These are phyloP conservation scores for Calonectria leucothoes DNA, from an alignment of 2,329 filamentous ascomycete genomes.

Conservation along the genomic window DNA sequence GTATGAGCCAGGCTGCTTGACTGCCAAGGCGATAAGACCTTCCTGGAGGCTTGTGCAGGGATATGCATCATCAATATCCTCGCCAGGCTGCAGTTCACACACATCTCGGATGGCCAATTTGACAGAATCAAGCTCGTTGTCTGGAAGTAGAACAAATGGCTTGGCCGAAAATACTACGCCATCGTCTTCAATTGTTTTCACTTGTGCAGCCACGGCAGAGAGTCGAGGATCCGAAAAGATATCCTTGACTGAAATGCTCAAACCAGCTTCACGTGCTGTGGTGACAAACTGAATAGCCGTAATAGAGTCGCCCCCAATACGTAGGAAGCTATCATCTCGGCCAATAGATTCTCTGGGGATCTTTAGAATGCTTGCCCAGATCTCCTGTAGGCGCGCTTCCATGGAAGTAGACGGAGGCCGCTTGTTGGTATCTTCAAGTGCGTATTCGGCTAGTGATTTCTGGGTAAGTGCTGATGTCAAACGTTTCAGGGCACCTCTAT, in stretches of 20 bases:
- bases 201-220: background rate
- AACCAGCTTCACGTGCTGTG: background rate
- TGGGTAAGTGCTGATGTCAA: background rate
- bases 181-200: background rate
- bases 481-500: background rate
- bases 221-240: conserved; percentile 4
- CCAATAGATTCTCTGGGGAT: background rate
- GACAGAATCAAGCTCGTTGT: background rate
- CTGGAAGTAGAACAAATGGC: background rate
- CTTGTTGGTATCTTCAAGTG: background rate
- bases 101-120: background rate
- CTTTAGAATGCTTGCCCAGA: conserved; percentile 1
- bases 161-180: background rate
- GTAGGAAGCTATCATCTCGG: conserved; percentile 5
- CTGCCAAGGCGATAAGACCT: conserved; percentile 44
- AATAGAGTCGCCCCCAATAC: conserved; percentile 6
- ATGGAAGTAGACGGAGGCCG: background rate
- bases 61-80: conserved; percentile 45
- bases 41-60: conserved; percentile 51
- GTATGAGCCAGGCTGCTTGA: conserved; percentile 21
- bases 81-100: background rate
- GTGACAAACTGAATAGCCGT: conserved; percentile 6
- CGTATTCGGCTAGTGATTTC: background rate
- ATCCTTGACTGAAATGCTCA: conserved; percentile 1
- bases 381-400: background rate